Evolutionary conservation across 2,329 filamentous ascomycete genomes (phyloP).

Genomic region (Teratosphaeria epicoccoides): DNA sequence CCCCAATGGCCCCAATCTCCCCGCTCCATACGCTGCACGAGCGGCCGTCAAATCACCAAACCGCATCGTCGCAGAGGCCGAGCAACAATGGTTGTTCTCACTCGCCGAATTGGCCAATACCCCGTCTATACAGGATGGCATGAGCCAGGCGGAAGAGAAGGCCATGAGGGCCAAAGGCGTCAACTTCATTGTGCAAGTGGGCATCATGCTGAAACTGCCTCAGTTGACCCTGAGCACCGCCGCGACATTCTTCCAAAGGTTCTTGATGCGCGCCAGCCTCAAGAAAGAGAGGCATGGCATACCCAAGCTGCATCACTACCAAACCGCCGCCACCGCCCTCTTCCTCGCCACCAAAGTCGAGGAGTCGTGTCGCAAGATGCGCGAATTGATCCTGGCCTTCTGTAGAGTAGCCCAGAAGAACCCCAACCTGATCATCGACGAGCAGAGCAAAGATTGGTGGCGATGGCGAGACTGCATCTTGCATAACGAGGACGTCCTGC

Average conservation of each 20-base stretch:
- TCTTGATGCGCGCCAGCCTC: constrained; percentile 84
- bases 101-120: constrained; percentile 71
- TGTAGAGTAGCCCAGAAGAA: constrained; percentile 95
- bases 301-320: constrained; percentile 73
- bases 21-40: neutral
- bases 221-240: constrained; percentile 89
- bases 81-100: constrained; percentile 81
- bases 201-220: constrained; percentile 81
- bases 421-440: constrained; percentile 76
- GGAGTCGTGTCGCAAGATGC: constrained; percentile 92
- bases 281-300: constrained; percentile 55
- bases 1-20: neutral
- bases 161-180: constrained; percentile 78
- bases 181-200: constrained; percentile 92
- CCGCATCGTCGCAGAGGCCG: constrained; percentile 42
- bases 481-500: constrained; percentile 80
- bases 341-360: constrained; percentile 97
- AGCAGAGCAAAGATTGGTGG: constrained; percentile 98
- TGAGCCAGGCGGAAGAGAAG: constrained; percentile 66
- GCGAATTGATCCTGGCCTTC: constrained; percentile 85
- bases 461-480: constrained; percentile 91
- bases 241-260: constrained; percentile 88
- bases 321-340: constrained; percentile 75
- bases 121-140: constrained; percentile 74
- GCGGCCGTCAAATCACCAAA: constrained; percentile 18